Base-by-base conservation (phyloP, 192 early-diverging fungal species). In the Chytriomyces sp. region DNA sequence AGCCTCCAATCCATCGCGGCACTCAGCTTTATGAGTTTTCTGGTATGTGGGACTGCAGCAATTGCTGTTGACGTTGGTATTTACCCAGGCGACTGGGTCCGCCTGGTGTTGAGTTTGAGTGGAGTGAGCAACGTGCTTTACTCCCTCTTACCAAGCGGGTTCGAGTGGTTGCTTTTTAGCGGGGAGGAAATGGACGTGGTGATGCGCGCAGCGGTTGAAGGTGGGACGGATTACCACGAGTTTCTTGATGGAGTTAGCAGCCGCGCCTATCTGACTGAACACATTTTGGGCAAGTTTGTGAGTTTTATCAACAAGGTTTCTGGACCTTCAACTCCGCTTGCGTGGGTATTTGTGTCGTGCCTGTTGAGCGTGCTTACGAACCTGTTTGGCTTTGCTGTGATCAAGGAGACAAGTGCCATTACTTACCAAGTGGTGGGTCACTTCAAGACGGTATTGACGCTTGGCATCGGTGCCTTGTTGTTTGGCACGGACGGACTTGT, bases 331-430 rank as follows among this genome's bases (percentile, higher is more conserved):
- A 50, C 24, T 7, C n/a, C 45, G 20, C 9, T 50, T 24, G 53
- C 16, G 26, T 71, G 69, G 69, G 69, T 71, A 24, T 20, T 71
- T 71, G 50, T 57, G 16, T 26, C n/a, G 8, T 71, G 69, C 45
- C 35, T 71, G 47, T 26, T 71, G n/a, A 24, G 44, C n/a, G 69
- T 71, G n/a, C 57, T 71, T 47, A 26, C 69, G 10, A 71, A 71
- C 26, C 45, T 71, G 50, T 60, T 71, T 71, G 69, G 69, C 13
- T 57, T 71, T 71, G 69, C 69, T 1, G 69, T 71, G 10, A 71
- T 71, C 23, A 71, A 71, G 50, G 57, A 60, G 44, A 71, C 49
- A 7, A 59, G 69, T 59, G 49, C 69, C 11, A 71, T 71, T 20
- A 71, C 69, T 23, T 71, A 26, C 13, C 69, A 71, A 43, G 69